Percentiles rank a stretch among this genome's conserved stretches.
These are phyloP conservation scores for Anthracocystis setariae DNA, from an alignment of 1,284 basidiomycete species.

Conservation along the genomic window DNA sequence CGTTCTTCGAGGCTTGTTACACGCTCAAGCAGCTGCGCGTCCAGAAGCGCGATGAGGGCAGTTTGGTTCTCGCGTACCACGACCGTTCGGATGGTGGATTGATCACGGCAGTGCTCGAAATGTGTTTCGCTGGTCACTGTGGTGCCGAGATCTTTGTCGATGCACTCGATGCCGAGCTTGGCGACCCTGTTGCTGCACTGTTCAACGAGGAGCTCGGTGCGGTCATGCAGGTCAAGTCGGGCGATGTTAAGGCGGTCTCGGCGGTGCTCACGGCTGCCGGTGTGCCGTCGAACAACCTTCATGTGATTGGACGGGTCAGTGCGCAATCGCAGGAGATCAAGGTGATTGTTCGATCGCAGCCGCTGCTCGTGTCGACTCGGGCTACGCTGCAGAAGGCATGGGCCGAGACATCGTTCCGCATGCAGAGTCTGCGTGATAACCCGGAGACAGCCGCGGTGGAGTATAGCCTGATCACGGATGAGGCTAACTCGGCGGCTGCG, in stretches of 20 bases:
- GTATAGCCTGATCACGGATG: constrained; percentile 76
- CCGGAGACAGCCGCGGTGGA: constrained; percentile 82
- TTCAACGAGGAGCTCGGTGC: constrained; percentile 98
- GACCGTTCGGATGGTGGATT: constrained; percentile 97
- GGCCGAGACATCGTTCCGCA: constrained; percentile 92
- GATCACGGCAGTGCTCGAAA: constrained; percentile 90
- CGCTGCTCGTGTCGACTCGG: constrained; percentile 69
- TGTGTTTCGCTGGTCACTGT: constrained; percentile 90
- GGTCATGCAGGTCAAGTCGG: constrained; percentile 82
- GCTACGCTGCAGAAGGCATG: constrained; percentile 82
- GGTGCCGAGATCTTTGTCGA: constrained; percentile 80
- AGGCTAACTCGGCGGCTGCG: constrained; percentile 68
- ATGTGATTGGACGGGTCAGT: constrained; percentile 75
- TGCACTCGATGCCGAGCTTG: constrained; percentile 67
- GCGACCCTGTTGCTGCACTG: constrained; percentile 74
- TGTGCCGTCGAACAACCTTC: constrained; percentile 79
- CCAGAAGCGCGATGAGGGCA: constrained; percentile 70
- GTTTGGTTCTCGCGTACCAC: constrained; percentile 89
- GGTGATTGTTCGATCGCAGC: constrained; percentile 63
- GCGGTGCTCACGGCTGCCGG: constrained; percentile 76
- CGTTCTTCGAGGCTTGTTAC: constrained; percentile 84
- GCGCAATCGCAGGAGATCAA: constrained; percentile 74
- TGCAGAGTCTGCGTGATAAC: constrained; percentile 90
- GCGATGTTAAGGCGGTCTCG: constrained; percentile 74
- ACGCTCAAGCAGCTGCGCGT: constrained; percentile 72